Evolutionary conservation across 2,329 filamentous ascomycete genomes (phyloP).

Genomic region (Xylariaceae sp.): DNA sequence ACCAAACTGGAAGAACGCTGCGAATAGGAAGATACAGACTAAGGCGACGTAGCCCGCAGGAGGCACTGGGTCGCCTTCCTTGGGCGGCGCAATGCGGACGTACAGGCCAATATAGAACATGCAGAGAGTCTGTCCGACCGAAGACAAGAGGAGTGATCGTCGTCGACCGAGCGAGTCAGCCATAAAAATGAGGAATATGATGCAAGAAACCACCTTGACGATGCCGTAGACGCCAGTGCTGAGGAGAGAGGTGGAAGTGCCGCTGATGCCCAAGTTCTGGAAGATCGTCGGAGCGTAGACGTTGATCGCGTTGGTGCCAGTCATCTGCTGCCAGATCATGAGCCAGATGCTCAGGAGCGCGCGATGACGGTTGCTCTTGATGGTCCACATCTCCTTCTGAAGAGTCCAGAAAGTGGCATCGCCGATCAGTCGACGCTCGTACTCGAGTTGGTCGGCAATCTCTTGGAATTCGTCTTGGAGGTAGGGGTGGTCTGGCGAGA

Average conservation of each 20-base stretch:
- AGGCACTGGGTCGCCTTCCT: conserved; percentile 44
- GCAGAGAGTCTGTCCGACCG: conserved; percentile 52
- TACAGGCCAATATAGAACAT: conserved; percentile 67
- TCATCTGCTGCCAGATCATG: conserved; percentile 71
- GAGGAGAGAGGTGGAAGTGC: conserved; percentile 50
- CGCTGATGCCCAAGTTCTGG: conserved; percentile 32
- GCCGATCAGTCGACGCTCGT: conserved; percentile 54
- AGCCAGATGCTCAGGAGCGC: conserved; percentile 57
- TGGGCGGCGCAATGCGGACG: conserved; percentile 53
- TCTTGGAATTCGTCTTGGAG: conserved; percentile 57
- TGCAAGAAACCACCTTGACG: conserved; percentile 56
- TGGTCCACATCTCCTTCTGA: conserved; percentile 59
- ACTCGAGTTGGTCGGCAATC: conserved; percentile 57
- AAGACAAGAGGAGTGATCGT: conserved; percentile 52
- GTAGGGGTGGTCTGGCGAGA: conserved; percentile 49
- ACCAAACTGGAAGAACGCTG: conserved; percentile 60
- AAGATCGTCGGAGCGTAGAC: conserved; percentile 30
- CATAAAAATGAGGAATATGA: conserved; percentile 53
- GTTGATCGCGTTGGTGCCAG: conserved; percentile 43
- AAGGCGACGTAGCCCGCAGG: conserved; percentile 62
- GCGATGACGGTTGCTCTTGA: conserved; percentile 59
- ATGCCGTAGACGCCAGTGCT: conserved; percentile 61
- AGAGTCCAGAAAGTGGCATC: conserved; percentile 52
- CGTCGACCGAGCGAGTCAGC: conserved; percentile 57
- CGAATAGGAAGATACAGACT: conserved; percentile 65